phyloP scores from a whole-genome alignment of 768 basidiomycete genomes.

The Podaxis pistillaris region DNA sequence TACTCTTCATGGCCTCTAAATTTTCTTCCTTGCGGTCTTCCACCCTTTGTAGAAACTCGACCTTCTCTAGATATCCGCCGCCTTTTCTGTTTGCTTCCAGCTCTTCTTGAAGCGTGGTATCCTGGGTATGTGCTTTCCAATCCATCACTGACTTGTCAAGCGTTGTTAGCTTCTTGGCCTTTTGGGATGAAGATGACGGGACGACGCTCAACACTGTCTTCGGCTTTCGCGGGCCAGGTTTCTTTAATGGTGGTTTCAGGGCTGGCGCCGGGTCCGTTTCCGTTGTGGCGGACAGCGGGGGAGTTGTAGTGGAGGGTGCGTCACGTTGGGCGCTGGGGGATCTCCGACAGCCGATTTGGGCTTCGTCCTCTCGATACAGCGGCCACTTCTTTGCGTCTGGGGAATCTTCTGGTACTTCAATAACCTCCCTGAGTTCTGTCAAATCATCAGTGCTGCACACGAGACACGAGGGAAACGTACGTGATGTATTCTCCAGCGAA shows the following conservation, averaged over 20 bases:
- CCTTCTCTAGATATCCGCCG: slow-evolving; percentile 82
- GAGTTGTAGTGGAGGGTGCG: slow-evolving; percentile 14
- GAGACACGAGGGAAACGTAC: slow-evolving; percentile 40
- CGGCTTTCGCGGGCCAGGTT: slow-evolving; percentile 66
- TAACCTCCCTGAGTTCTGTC: slow-evolving; percentile 53
- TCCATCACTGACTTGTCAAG: slow-evolving; percentile 87
- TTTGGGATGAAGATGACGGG: slow-evolving; percentile 41
- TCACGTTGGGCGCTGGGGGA: slow-evolving; percentile 10
- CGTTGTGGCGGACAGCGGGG: slow-evolving; percentile 9
- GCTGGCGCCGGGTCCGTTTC: slow-evolving; percentile 17
- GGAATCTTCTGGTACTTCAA: slow-evolving; percentile 72
- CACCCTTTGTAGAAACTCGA: slow-evolving; percentile 79
- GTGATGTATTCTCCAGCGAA: slow-evolving; percentile 77
- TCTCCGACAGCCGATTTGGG: not conserved
- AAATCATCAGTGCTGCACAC: slow-evolving; percentile 12
- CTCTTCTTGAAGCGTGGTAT: slow-evolving; percentile 56
- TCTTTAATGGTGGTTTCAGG: slow-evolving; percentile 34
- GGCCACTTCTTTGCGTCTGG: slow-evolving; percentile 79
- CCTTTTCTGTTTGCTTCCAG: slow-evolving; percentile 72
- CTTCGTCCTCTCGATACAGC: slow-evolving; percentile 23
- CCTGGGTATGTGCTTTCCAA: slow-evolving; percentile 67
- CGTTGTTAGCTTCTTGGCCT: slow-evolving; percentile 77
- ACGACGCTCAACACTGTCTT: slow-evolving; percentile 54
- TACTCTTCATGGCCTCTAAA: slow-evolving; percentile 53
- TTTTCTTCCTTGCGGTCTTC: slow-evolving; percentile 67